Evolutionary conservation across 176 grass and related monocot species (phyloP).

Genomic region (Cenchrus americanus): DNA sequence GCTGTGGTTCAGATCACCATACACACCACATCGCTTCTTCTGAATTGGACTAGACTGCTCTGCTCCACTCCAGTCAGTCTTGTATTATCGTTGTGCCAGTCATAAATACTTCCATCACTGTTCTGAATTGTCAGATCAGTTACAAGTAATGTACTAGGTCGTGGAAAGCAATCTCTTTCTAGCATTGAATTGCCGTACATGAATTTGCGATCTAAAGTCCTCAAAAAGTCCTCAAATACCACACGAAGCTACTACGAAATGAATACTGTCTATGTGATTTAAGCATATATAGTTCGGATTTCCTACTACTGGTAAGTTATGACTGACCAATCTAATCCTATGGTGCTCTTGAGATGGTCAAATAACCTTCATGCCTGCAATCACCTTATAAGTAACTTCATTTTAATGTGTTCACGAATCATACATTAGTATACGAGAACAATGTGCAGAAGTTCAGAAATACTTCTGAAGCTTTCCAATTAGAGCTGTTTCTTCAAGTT

Average conservation of each 20-base stretch:
- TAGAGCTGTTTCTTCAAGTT: background rate
- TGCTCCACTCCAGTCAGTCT: background rate
- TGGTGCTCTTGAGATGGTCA: background rate
- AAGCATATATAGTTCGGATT: background rate
- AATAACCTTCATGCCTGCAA: background rate
- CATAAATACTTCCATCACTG: background rate
- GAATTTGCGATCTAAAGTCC: background rate
- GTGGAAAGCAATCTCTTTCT: background rate
- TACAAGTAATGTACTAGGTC: background rate
- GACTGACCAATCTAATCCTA: background rate
- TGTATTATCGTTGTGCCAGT: background rate
- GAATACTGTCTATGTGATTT: background rate
- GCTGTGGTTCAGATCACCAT: too few relatives aligned
- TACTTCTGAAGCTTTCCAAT: background rate
- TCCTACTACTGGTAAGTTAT: background rate
- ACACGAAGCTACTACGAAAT: background rate
- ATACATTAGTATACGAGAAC: background rate
- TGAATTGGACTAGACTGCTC: background rate
- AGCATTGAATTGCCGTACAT: background rate
- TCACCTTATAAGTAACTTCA: background rate
- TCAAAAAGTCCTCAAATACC: background rate
- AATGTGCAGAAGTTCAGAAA: background rate
- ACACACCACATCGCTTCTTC: background rate
- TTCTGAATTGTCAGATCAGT: background rate
- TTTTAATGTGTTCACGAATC: background rate